Conservation (phyloP, 2,329 filamentous ascomycete species). For the Fusarium burgessii region DNA sequence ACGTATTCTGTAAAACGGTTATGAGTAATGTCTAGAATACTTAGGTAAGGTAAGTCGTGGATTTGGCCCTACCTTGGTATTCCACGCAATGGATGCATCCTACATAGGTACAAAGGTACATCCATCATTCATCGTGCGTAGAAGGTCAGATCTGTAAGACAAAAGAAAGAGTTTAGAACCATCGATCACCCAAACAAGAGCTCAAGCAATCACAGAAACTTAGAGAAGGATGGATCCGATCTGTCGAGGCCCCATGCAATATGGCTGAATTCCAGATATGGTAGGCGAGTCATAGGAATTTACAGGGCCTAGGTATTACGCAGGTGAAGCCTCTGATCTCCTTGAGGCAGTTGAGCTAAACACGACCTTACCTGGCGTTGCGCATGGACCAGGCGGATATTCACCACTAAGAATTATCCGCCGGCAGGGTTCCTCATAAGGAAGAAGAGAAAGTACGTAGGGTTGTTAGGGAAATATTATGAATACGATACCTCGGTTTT, state of each 20-base stretch:
- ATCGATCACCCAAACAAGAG: constrained; percentile 22
- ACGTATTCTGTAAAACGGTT: background rate
- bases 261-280: constrained; percentile 11
- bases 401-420: constrained; percentile 19
- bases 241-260: background rate
- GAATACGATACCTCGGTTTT: background rate
- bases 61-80: background rate
- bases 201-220: constrained; percentile 8
- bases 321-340: constrained; percentile 12
- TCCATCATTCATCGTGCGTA: background rate
- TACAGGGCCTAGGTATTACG: constrained; percentile 1
- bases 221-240: background rate
- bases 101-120: background rate
- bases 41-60: background rate
- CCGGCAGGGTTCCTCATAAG: background rate
- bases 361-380: background rate
- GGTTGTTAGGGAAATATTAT: no score
- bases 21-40: background rate
- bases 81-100: background rate
- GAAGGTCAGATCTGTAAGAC: background rate
- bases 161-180: constrained; percentile 1
- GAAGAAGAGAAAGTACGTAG: background rate
- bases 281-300: constrained; percentile 24
- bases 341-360: constrained; percentile 13
- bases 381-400: constrained; percentile 15